These are phyloP conservation scores for Leishmania major DNA, from an alignment of 208 protist genomes.

Conservation along the genomic window DNA sequence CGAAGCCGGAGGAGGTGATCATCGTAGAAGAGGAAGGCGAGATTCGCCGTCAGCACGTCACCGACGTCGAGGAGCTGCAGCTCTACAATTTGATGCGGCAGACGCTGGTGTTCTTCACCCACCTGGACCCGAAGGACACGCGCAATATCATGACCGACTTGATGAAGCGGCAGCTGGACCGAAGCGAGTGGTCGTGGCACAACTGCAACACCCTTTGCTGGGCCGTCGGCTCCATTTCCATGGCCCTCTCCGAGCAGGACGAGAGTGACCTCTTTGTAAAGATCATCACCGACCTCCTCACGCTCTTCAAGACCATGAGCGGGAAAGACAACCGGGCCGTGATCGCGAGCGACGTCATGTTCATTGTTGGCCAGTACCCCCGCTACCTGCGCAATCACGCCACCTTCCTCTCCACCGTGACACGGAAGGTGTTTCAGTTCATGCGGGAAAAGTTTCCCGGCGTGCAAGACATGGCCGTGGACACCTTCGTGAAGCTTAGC, in stretches of 20 bases:
- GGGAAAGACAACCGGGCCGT: slow-evolving; percentile 98
- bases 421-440: slow-evolving; percentile 99
- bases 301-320: slow-evolving; percentile 95
- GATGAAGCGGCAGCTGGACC: slow-evolving; percentile 83
- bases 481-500: slow-evolving; percentile 99
- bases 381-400: slow-evolving; percentile 97
- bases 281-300: slow-evolving; percentile 98
- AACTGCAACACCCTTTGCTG: slow-evolving; percentile 99
- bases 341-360: slow-evolving; percentile 99
- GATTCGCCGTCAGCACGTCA: slow-evolving; percentile 95
- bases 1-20: slow-evolving; percentile 99
- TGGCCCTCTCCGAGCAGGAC: slow-evolving; percentile 95
- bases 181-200: slow-evolving; percentile 95
- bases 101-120: slow-evolving; percentile 97
- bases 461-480: slow-evolving; percentile 99
- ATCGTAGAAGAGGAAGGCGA: slow-evolving; percentile 99
- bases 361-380: slow-evolving; percentile 99
- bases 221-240: slow-evolving; percentile 98
- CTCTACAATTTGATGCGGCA: slow-evolving; percentile 98
- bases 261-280: slow-evolving; percentile 98
- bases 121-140: slow-evolving; percentile 95
- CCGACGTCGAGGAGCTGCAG: slow-evolving; percentile 97
- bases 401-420: slow-evolving; percentile 98
- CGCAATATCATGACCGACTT: slow-evolving; percentile 95
- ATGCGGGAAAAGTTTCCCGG: slow-evolving; percentile 99